A percentile compares a stretch with the other conserved stretches of the same genome.
Conservation (phyloP, 2,329 filamentous ascomycete species). For the Ophiostoma perfectum region DNA sequence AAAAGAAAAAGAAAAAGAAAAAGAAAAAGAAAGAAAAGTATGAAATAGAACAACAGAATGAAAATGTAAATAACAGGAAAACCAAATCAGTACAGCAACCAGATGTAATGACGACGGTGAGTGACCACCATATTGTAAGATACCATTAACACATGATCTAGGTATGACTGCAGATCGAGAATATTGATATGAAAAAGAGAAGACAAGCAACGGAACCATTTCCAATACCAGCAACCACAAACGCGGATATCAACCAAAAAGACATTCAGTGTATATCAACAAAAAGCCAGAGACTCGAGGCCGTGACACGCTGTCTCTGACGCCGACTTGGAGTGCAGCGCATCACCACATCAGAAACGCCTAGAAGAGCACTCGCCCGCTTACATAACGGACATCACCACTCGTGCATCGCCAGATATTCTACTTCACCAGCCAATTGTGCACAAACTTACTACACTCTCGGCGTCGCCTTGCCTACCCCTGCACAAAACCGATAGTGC, state of each 20-base stretch:
- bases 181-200: not conserved
- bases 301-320: too few species aligned
- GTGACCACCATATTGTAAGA: not conserved
- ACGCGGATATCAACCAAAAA: not conserved
- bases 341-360: too few species aligned
- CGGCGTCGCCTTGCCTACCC: not conserved
- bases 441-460: not conserved
- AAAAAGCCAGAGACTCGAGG: too few species aligned
- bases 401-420: not conserved
- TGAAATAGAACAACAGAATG: too few species aligned
- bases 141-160: not conserved
- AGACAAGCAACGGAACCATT: not conserved
- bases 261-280: too few species aligned
- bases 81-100: too few species aligned
- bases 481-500: slow-evolving; percentile 2
- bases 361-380: too few species aligned
- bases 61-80: too few species aligned
- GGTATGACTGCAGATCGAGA: not conserved
- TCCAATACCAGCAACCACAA: not conserved
- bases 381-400: not conserved
- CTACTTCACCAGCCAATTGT: not conserved
- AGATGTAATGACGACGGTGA: not conserved
- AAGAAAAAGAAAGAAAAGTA: too few species aligned
- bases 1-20: too few species aligned
- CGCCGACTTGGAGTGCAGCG: too few species aligned